These are phyloP conservation scores for Cladosporium sp. DNA, from an alignment of 2,329 filamentous ascomycete species.

Conservation along the genomic window DNA sequence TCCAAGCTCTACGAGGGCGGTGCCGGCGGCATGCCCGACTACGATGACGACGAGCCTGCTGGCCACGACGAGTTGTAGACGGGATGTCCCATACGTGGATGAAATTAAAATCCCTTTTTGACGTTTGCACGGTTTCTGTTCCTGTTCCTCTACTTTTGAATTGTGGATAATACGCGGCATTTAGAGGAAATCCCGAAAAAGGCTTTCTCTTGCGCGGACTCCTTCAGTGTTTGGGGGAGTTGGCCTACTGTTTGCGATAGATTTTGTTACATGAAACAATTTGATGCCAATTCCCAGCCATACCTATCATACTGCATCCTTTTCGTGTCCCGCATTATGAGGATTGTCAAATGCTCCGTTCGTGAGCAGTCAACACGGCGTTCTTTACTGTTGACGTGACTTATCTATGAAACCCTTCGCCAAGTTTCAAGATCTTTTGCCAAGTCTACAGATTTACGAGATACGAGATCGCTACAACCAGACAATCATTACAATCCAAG, in stretches of 20 bases:
- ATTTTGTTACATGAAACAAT: background rate
- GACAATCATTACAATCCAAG: background rate
- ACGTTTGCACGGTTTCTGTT: background rate
- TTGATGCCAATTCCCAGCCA: background rate
- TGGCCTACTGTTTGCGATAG: constrained; percentile 8
- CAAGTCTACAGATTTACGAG: background rate
- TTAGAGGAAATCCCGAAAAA: background rate
- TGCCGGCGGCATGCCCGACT: constrained; percentile 54
- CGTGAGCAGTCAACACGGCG: too few species aligned
- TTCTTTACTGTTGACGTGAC: too few species aligned
- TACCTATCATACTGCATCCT: background rate
- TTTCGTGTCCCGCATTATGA: too few species aligned
- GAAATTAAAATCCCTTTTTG: background rate
- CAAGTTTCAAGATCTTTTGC: background rate
- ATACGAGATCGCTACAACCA: too few species aligned
- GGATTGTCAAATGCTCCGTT: too few species aligned
- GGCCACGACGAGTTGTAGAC: constrained; percentile 48
- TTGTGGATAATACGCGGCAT: constrained; percentile 8
- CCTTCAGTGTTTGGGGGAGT: background rate
- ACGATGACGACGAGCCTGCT: constrained; percentile 61
- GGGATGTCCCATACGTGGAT: background rate
- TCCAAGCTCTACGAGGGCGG: constrained; percentile 81
- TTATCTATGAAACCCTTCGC: background rate
- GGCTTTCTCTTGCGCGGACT: background rate
- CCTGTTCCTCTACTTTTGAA: background rate